phyloP scores from a whole-genome alignment of 805 yeast species.

The Torulaspora quercuum region DNA sequence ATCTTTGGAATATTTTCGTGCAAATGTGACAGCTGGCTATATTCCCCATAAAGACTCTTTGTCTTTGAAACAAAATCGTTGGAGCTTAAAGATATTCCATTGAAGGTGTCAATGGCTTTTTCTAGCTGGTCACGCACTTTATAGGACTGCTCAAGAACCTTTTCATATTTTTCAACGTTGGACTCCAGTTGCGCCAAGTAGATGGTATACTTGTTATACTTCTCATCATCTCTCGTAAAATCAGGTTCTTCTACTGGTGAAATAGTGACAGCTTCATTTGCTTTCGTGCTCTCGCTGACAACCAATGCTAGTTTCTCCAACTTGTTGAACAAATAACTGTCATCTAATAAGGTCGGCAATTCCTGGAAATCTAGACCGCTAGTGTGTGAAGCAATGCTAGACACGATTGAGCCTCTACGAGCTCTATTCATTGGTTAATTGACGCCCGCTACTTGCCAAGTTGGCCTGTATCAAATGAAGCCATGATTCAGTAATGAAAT shows the following conservation, averaged over 20 bases:
- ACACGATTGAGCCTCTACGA: slow-evolving; percentile 61
- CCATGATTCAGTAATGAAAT: slow-evolving; percentile 1
- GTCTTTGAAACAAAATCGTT: slow-evolving; percentile 46
- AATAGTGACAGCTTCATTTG: not conserved
- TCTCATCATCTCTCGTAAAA: slow-evolving; percentile 1
- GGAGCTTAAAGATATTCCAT: slow-evolving; percentile 33
- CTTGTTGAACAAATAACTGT: slow-evolving; percentile 24
- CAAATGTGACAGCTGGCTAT: slow-evolving; percentile 48
- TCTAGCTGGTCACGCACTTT: slow-evolving; percentile 32
- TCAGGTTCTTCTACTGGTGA: not conserved
- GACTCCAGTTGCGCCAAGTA: slow-evolving; percentile 32
- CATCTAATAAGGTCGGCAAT: slow-evolving; percentile 29
- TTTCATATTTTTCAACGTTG: slow-evolving; percentile 40
- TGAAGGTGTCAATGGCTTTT: slow-evolving; percentile 35
- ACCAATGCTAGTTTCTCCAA: slow-evolving; percentile 22
- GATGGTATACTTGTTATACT: slow-evolving; percentile 19
- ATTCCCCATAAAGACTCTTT: slow-evolving; percentile 41
- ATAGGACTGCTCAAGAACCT: slow-evolving; percentile 39
- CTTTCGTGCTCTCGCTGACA: slow-evolving; percentile 2
- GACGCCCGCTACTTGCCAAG: not conserved
- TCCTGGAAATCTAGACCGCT: slow-evolving; percentile 20
- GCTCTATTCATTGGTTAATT: slow-evolving; percentile 34
- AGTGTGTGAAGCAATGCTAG: slow-evolving; percentile 51
- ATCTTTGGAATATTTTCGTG: slow-evolving; percentile 58
- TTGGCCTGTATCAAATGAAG: not conserved